Evolutionary conservation across 257 asterid species (phyloP), one percentile per base, ranked within the genome.

Genomic region (Echium plantagineum): DNA sequence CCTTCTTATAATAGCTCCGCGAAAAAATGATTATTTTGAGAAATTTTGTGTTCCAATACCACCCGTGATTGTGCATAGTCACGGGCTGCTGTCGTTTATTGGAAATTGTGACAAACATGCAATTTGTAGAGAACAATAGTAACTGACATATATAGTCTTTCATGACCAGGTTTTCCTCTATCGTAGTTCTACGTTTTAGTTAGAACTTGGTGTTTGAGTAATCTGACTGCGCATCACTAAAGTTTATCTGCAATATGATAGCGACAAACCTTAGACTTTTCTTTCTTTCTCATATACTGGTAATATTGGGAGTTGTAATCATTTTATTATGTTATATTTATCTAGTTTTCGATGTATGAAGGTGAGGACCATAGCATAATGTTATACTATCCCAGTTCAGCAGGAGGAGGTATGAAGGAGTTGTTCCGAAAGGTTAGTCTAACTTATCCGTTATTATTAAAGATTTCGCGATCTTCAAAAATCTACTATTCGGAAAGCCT

Each of bases 401-500:
- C 98, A 26, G 98, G 98, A 70, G 95, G 98, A 61, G 98, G 98
- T 54, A 90, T 90, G 98, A 90, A 90, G 72, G 88, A 87, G 66
- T 75, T 90, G 80, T 90, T 90, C 68, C 89, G 98, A 19, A 90
- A 90, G 96, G 98, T 87, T 67, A 76, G 74, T 31, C 18, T 59
- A 52, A 61, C 59, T 24, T 6, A 4, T 26, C 47, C 17, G 32
- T 18, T 56, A 28, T 52, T 56, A 15, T 56, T 22, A 21, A 53
- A 5, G 26, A 53, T 24, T 9, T 53, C 21, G 2, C 3, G 5
- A 3, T 16, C 56, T 52, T 52, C 21, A 6, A 53, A 53, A 53
- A 5, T 5, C 22, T 53, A 15, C 19, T n/a, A 19, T 53, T 19
- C 2, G 19, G 26, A 7, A 18, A 53, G 15, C 9, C 22, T 53